A percentile compares a stretch with the other conserved stretches of the same genome.
phyloP scores from a whole-genome alignment of 139 green algal genomes.

The Auxenochlorella pyrenoidosa region DNA sequence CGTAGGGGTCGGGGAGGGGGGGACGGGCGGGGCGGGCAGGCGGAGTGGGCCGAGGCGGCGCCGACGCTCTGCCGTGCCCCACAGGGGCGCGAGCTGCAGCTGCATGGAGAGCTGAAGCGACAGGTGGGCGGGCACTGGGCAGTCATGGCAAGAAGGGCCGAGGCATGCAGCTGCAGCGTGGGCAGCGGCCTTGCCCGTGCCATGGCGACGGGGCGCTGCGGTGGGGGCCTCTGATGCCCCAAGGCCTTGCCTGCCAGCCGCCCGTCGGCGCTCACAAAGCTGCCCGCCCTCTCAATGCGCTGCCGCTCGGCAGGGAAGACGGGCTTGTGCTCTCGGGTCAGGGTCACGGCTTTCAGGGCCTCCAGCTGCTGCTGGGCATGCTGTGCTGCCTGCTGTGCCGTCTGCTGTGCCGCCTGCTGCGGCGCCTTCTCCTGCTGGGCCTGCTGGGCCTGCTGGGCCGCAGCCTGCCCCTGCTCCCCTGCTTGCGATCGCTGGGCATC shows the following conservation, averaged over 20 bases:
- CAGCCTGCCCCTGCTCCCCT: too few relatives aligned
- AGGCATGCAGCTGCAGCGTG: neutral
- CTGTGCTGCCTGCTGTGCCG: neutral
- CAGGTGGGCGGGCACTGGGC: too few relatives aligned
- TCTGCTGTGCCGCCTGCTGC: neutral
- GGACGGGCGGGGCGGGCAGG: too few relatives aligned
- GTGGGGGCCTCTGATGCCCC: too few relatives aligned
- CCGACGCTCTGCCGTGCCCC: too few relatives aligned
- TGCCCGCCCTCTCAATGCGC: slow-evolving; percentile 77
- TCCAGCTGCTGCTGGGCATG: neutral
- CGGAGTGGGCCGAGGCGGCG: neutral
- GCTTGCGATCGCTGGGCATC: neutral
- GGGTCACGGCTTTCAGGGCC: slow-evolving; percentile 45
- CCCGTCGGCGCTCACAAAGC: slow-evolving; percentile 58
- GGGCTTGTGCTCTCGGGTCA: slow-evolving; percentile 75
- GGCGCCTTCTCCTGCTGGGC: neutral
- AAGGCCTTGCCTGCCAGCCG: slow-evolving; percentile 59
- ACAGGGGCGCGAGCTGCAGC: too few relatives aligned
- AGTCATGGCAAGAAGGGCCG: too few relatives aligned
- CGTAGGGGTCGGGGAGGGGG: neutral
- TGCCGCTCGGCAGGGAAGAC: slow-evolving; percentile 65
- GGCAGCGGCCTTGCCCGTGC: too few relatives aligned
- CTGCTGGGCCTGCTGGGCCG: neutral
- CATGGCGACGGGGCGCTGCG: too few relatives aligned
- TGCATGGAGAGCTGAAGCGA: neutral